Conservation (phyloP, 2,329 filamentous ascomycete species). For the Akanthomyces muscarius region DNA sequence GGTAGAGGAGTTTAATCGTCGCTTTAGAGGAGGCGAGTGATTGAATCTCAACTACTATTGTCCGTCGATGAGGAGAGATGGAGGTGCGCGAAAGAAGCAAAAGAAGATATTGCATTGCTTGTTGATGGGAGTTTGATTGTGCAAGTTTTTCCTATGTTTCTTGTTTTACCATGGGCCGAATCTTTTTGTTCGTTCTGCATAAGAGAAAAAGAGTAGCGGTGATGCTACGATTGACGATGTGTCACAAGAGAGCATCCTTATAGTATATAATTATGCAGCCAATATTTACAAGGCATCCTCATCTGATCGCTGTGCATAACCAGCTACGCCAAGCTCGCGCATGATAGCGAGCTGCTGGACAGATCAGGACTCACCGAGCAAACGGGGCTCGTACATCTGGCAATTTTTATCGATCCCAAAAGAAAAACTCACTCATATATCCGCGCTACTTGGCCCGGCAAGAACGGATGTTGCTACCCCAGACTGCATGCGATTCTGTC, state of each 20-base stretch:
- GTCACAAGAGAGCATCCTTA: not conserved
- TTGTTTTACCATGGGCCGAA: not conserved
- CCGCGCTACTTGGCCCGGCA: not conserved
- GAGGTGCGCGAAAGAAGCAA: not conserved
- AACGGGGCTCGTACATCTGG: too few relatives aligned
- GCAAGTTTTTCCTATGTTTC: not conserved
- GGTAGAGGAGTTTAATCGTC: constrained; percentile 63
- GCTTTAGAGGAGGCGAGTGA: constrained; percentile 45
- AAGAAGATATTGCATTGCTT: not conserved
- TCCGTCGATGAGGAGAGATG: not conserved
- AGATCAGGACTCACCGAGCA: not conserved
- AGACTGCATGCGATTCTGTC: not conserved
- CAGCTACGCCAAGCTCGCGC: not conserved
- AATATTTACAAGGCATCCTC: not conserved
- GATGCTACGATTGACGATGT: not conserved
- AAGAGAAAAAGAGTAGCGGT: not conserved
- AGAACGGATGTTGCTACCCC: not conserved
- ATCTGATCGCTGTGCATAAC: not conserved
- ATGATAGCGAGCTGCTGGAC: not conserved
- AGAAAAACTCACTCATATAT: too few relatives aligned
- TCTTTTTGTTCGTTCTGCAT: not conserved
- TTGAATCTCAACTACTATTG: not conserved
- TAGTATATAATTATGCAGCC: not conserved
- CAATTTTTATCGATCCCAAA: too few relatives aligned
- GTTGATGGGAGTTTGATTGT: not conserved